Conservation (phyloP, 441 rosid genomes). For the Flueggea neowawraea region DNA sequence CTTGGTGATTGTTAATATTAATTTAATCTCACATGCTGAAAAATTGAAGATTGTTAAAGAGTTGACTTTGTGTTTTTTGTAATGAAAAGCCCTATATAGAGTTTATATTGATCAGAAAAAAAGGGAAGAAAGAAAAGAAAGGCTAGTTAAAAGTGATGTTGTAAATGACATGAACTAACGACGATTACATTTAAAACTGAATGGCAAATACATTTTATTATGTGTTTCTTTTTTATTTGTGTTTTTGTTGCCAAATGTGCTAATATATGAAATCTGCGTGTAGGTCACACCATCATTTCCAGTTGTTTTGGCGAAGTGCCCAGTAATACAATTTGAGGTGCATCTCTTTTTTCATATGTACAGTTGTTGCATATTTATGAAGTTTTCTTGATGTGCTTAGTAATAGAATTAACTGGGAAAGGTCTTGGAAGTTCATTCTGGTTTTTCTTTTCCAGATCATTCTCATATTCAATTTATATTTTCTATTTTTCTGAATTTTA, state of each 20-base stretch:
- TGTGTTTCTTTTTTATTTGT: too few relatives aligned
- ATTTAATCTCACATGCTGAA: too few relatives aligned
- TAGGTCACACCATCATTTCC: conserved; percentile 88
- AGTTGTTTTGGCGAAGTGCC: conserved; percentile 56
- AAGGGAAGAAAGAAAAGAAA: too few relatives aligned
- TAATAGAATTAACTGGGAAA: neutral
- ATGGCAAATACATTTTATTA: too few relatives aligned
- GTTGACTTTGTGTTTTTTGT: too few relatives aligned
- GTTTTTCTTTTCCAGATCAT: neutral
- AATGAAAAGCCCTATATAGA: too few relatives aligned
- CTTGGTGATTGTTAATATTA: too few relatives aligned
- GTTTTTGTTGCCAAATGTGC: neutral
- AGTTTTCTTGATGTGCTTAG: neutral
- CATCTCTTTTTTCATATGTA: conserved; percentile 15
- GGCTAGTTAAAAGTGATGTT: too few relatives aligned
- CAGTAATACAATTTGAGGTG: conserved; percentile 77
- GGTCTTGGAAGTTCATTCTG: neutral
- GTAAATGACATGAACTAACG: too few relatives aligned
- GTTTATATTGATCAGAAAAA: too few relatives aligned
- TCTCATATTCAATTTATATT: neutral
- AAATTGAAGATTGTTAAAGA: too few relatives aligned
- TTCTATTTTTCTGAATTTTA: neutral
- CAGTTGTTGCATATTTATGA: neutral
- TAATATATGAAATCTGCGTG: conserved; percentile 30
- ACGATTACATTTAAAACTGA: too few relatives aligned